These are phyloP conservation scores for Biscogniauxia sp. DNA, from an alignment of 2,329 filamentous ascomycete genomes.

Conservation along the genomic window DNA sequence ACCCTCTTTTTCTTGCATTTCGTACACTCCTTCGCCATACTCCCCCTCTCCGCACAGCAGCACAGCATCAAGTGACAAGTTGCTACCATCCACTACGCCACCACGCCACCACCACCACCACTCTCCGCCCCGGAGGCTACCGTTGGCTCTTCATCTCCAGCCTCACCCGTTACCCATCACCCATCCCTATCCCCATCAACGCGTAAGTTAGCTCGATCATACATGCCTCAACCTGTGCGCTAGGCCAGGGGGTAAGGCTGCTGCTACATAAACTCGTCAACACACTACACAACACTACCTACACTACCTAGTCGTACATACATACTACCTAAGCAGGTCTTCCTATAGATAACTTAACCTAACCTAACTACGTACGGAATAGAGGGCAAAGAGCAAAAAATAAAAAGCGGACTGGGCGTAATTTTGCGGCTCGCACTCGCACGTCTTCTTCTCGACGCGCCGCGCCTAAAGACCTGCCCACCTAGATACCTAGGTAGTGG, in stretches of 20 bases:
- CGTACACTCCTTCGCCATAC: neutral
- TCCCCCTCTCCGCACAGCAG: constrained; percentile 10
- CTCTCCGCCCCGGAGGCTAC: neutral
- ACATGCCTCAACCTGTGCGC: neutral
- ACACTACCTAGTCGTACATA: too few relatives aligned
- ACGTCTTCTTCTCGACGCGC: neutral
- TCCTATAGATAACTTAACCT: too few relatives aligned
- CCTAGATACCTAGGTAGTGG: too few relatives aligned
- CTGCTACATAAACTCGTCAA: too few relatives aligned
- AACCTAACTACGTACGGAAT: too few relatives aligned
- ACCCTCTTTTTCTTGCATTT: constrained; percentile 13
- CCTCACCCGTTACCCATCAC: neutral
- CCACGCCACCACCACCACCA: neutral
- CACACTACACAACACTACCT: too few relatives aligned
- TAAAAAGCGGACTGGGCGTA: neutral
- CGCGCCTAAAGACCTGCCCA: too few relatives aligned
- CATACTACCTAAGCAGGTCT: too few relatives aligned
- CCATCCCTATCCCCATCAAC: too few relatives aligned
- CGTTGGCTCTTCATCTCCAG: neutral
- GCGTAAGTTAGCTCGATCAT: neutral
- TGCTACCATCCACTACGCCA: constrained; percentile 9
- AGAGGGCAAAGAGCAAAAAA: too few relatives aligned
- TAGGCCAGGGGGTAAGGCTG: neutral
- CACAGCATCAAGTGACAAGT: constrained; percentile 18
- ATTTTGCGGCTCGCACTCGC: neutral